Conservation (phyloP, 208 protist genomes). For the Wallacemonas sp. region DNA sequence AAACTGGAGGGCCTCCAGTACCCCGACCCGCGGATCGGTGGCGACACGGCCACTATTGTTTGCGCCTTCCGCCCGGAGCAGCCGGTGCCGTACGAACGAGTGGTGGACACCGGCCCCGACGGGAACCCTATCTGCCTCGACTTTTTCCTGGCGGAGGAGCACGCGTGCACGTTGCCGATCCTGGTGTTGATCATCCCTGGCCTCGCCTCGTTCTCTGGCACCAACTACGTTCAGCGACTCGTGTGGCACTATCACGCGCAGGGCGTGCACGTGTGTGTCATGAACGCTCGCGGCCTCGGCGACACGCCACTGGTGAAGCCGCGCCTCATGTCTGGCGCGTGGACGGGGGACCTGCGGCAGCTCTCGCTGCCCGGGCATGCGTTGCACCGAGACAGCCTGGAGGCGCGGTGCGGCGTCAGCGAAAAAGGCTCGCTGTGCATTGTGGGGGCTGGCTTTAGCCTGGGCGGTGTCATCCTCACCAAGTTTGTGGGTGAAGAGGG, state of each 20-base stretch:
- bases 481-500: slow-evolving; percentile 64
- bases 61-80: slow-evolving; percentile 48
- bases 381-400: slow-evolving; percentile 16
- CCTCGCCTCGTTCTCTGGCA: slow-evolving; percentile 65
- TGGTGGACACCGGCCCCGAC: slow-evolving; percentile 36
- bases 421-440: slow-evolving; percentile 8
- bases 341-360: slow-evolving; percentile 65
- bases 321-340: slow-evolving; percentile 61
- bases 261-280: slow-evolving; percentile 61
- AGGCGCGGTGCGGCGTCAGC: slow-evolving; percentile 20
- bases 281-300: slow-evolving; percentile 71
- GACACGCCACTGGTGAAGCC: slow-evolving; percentile 62
- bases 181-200: slow-evolving; percentile 71
- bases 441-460: slow-evolving; percentile 63
- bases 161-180: slow-evolving; percentile 12
- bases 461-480: slow-evolving; percentile 66
- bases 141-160: slow-evolving; percentile 28
- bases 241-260: slow-evolving; percentile 36
- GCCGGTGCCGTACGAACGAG: slow-evolving; percentile 41
- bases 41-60: slow-evolving; percentile 58
- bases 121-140: slow-evolving; percentile 73
- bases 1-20: slow-evolving; percentile 23
- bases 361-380: slow-evolving; percentile 8
- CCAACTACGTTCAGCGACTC: slow-evolving; percentile 74
- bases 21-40: slow-evolving; percentile 46